Evolutionary conservation across 495 filamentous ascomycete genomes (phyloP), one percentile per base, ranked within the genome.

Genomic region (Viridothelium virens): DNA sequence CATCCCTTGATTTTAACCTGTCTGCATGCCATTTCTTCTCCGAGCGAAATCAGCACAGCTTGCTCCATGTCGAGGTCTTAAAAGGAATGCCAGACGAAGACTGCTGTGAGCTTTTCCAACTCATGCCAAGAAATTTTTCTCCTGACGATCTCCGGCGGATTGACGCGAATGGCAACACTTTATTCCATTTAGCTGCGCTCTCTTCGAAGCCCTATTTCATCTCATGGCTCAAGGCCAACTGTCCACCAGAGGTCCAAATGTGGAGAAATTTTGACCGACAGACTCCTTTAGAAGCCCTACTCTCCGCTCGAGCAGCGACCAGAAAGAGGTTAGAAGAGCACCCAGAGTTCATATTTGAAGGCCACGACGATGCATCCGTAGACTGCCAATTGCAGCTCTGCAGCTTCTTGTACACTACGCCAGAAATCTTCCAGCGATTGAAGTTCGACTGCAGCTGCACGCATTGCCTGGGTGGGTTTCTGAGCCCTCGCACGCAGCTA

Each of bases 261-360:
- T 59, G 53, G 53, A 33, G 53, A 36, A 59, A 59, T 14, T 59
- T 59, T 36, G 53, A 59, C 25, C 4, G 53, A 59, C 11, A 59
- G 18, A 59, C 53, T 31, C 31, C 53, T 36, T 14, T 59, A 31
- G 53, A 59, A 36, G 31, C 31, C 53, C 7, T 59, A 2, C 31
- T 59, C 31, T 59, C 53, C 18, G 53, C 31, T 33, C 53, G 53
- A 5, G 5, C n/a, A 18, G n/a, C 48, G 16, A 11, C 14, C 25
- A 59, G 6, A 59, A 33, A 59, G 18, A 34, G 31, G 18, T 7
- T 34, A 4, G 31, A 59, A 11, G 36, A 59, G 25, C 11, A 18
- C 5, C 48, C 48, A 36, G 53, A 18, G 14, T 10, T 36, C 7
- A 18, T 31, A 36, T 59, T 59, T 36, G 53, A 33, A 59, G n/a